Evolutionary conservation across 2,329 filamentous ascomycete species (phyloP).

Genomic region (Penicillium sp.): DNA sequence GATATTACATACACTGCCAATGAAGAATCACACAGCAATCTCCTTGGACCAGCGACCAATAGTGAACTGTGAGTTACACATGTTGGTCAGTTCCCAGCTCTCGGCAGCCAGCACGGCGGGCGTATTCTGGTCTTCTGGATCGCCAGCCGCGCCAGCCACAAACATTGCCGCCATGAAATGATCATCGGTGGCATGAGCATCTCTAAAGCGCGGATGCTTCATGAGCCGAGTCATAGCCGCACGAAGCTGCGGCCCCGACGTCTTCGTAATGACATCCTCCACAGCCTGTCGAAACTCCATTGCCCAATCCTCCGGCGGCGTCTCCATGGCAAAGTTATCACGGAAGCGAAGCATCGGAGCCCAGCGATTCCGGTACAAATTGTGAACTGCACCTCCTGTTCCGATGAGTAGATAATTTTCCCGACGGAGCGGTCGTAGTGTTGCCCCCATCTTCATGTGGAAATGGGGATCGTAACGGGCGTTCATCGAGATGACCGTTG

Average conservation of each 20-base stretch:
- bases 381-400: constrained; percentile 66
- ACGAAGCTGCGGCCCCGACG: constrained; percentile 55
- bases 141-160: constrained; percentile 58
- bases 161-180: constrained; percentile 68
- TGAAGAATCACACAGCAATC: constrained; percentile 9
- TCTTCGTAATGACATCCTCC: constrained; percentile 59
- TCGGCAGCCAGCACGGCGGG: constrained; percentile 49
- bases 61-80: constrained; percentile 63
- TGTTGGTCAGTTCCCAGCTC: constrained; percentile 66
- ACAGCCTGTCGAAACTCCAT: constrained; percentile 66
- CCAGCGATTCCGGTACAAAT: constrained; percentile 68
- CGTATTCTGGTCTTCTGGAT: constrained; percentile 46
- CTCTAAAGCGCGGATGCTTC: constrained; percentile 65
- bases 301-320: constrained; percentile 59
- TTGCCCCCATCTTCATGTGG: constrained; percentile 58
- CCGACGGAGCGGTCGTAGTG: constrained; percentile 56
- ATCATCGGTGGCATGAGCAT: constrained; percentile 69
- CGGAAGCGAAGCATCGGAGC: constrained; percentile 61
- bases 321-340: constrained; percentile 62
- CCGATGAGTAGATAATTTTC: constrained; percentile 60
- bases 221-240: constrained; percentile 61
- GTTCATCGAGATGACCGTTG: constrained; percentile 59
- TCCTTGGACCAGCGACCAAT: constrained; percentile 45
- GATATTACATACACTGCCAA: not conserved
- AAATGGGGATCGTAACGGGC: constrained; percentile 57